Evolutionary conservation across 2,329 filamentous ascomycete genomes (phyloP).

Genomic region (Hypoxylon sp.): DNA sequence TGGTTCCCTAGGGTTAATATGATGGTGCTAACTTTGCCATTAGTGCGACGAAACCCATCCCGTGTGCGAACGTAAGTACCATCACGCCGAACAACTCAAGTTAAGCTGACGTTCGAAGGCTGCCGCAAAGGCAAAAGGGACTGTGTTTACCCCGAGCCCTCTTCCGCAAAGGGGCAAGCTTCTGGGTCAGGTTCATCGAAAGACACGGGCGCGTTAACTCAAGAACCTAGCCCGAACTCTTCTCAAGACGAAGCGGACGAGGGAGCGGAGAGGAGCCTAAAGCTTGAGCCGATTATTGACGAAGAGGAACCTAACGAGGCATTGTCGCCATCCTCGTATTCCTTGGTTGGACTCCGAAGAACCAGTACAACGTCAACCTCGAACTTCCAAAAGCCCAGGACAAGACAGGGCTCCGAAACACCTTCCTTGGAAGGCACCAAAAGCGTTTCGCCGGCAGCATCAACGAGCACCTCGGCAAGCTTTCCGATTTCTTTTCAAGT

Average conservation of each 20-base stretch:
- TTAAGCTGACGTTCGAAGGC: slow-evolving; percentile 65
- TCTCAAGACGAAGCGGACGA: slow-evolving; percentile 68
- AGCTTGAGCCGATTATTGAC: slow-evolving; percentile 69
- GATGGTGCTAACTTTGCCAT: slow-evolving; percentile 50
- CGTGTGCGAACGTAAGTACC: slow-evolving; percentile 79
- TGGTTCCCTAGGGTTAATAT: slow-evolving; percentile 1
- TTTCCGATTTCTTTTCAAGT: slow-evolving; percentile 55
- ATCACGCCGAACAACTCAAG: slow-evolving; percentile 19
- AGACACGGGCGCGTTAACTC: slow-evolving; percentile 57
- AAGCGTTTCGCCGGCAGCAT: slow-evolving; percentile 68
- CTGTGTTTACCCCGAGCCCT: slow-evolving; percentile 87
- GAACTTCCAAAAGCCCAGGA: slow-evolving; percentile 55
- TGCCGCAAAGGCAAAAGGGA: slow-evolving; percentile 94
- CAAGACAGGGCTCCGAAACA: slow-evolving; percentile 67
- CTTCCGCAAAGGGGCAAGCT: slow-evolving; percentile 60
- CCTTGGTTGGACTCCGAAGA: slow-evolving; percentile 52
- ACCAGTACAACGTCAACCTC: slow-evolving; percentile 59
- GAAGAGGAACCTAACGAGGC: slow-evolving; percentile 65
- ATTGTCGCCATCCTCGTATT: slow-evolving; percentile 44
- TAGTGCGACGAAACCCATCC: slow-evolving; percentile 94
- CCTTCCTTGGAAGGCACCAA: slow-evolving; percentile 67
- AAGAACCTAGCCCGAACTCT: slow-evolving; percentile 66
- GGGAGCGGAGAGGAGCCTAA: slow-evolving; percentile 60
- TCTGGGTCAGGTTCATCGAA: slow-evolving; percentile 55
- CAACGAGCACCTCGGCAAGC: slow-evolving; percentile 61